A percentile compares a stretch with the other conserved stretches of the same genome.
These are phyloP conservation scores for Mesembryanthemum crystallinum DNA, from an alignment of 148 eudicot genomes.

Conservation along the genomic window DNA sequence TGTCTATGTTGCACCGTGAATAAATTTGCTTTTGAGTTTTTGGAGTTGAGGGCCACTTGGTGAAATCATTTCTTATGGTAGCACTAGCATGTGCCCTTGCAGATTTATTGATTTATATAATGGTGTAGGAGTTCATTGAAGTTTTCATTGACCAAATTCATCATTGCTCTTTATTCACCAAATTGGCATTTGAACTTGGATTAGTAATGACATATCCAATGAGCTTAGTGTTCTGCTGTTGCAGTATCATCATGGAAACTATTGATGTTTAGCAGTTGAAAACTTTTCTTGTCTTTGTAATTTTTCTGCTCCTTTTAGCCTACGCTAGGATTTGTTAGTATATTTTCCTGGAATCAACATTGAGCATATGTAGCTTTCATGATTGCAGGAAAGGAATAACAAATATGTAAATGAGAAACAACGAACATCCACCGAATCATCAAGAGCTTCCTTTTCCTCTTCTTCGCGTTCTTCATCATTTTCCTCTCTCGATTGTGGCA, in stretches of 20 bases:
- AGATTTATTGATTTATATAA: not conserved
- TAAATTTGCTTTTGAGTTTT: not conserved
- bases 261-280: not conserved
- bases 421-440: conserved; percentile 68
- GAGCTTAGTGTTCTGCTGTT: not conserved
- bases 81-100: not conserved
- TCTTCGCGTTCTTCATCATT: conserved; percentile 87
- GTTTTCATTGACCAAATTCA: not conserved
- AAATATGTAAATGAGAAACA: conserved; percentile 52
- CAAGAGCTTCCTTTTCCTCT: conserved; percentile 75
- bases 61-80: not conserved
- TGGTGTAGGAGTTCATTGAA: not conserved
- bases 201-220: not conserved
- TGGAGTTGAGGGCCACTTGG: not conserved
- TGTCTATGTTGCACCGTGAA: not conserved
- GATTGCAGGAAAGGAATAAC: conserved; percentile 58
- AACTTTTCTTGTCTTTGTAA: not conserved
- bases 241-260: not conserved
- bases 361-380: conserved; percentile 23
- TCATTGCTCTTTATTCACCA: not conserved
- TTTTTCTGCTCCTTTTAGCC: not conserved
- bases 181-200: not conserved
- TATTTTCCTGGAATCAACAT: conserved; percentile 4
- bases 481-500: conserved; percentile 75
- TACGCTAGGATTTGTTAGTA: not conserved